Base-by-base conservation (phyloP, 495 filamentous ascomycete species). In the Penicillium cinerascens region DNA sequence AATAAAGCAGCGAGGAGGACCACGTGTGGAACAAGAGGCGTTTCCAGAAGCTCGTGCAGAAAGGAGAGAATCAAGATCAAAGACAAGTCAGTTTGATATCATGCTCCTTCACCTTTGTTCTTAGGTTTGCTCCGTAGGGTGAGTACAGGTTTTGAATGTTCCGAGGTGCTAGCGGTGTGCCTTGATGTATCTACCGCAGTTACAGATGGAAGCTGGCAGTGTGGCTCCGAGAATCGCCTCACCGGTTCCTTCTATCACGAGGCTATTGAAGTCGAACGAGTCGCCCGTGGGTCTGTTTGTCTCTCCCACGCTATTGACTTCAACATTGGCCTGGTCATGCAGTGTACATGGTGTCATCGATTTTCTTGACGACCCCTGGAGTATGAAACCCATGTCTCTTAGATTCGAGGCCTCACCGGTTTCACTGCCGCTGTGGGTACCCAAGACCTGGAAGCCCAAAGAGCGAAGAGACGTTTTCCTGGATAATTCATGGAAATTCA, bases 351-450 rank as follows among this genome's bases (percentile, higher is more conserved):
- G 26, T 56, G 49, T 53, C 56, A 59, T 52, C 38, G 43, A 48
- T 55, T 33, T 38, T 37, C 52, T 44, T 49, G 35, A 46, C 43
- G n/a, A 55, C 49, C 45, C 61, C 60, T 48, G 26, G 7, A 29
- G 16, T 29, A 49, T 56, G 44, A 55, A 54, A 55, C 52, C 44
- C 26, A 40, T 53, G 52, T 51, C 55, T 56, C 52, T 50, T 11
- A 50, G 49, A 48, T 71, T 74, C 69, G 69, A 74, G 68, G 64
- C 54, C 59, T 67, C 53, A 51, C 56, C 47, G 60, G 66, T 72
- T 70, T 61, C 64, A 74, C 68, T 37, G 41, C 49, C 48, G 51
- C 61, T 69, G 65, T 63, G 59, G 57, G 59, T 67, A 70, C 55
- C 68, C 66, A 71, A 65, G 40, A 46, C 61, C 47, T 53, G 47